phyloP scores from a whole-genome alignment of 768 basidiomycete genomes.

The Symmetrospora coprosmae region DNA sequence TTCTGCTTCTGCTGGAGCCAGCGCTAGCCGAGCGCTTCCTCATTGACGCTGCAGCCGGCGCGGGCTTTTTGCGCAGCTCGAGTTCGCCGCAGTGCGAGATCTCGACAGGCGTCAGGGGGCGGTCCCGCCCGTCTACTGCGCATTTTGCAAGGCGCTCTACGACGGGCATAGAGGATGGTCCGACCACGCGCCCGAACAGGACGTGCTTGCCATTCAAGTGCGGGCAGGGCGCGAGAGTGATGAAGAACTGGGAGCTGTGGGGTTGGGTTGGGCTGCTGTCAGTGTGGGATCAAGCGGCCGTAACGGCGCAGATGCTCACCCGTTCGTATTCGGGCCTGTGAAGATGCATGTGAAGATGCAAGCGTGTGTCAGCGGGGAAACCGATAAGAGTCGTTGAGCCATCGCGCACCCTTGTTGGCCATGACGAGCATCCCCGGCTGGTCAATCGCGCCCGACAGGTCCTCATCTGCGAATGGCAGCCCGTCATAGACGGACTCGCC shows the following conservation, averaged over 20 bases:
- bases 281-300: too few relatives aligned
- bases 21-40: neutral
- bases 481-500: constrained; percentile 76
- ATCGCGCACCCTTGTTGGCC: constrained; percentile 84
- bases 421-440: constrained; percentile 68
- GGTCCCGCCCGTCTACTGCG: constrained; percentile 59
- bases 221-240: constrained; percentile 50
- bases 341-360: too few relatives aligned
- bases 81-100: constrained; percentile 74
- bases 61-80: constrained; percentile 33
- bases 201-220: constrained; percentile 54
- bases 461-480: constrained; percentile 60
- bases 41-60: neutral
- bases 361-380: neutral
- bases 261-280: too few relatives aligned
- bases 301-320: neutral
- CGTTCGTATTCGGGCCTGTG: constrained; percentile 24
- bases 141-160: constrained; percentile 43
- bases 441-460: constrained; percentile 52
- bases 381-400: constrained; percentile 12
- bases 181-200: constrained; percentile 40
- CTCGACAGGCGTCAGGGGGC: constrained; percentile 53
- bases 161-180: constrained; percentile 26
- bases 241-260: constrained; percentile 77
- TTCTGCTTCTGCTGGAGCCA: neutral